Base-by-base conservation (phyloP, 352 stramenopile genomes). In the Pythium periplocum region DNA sequence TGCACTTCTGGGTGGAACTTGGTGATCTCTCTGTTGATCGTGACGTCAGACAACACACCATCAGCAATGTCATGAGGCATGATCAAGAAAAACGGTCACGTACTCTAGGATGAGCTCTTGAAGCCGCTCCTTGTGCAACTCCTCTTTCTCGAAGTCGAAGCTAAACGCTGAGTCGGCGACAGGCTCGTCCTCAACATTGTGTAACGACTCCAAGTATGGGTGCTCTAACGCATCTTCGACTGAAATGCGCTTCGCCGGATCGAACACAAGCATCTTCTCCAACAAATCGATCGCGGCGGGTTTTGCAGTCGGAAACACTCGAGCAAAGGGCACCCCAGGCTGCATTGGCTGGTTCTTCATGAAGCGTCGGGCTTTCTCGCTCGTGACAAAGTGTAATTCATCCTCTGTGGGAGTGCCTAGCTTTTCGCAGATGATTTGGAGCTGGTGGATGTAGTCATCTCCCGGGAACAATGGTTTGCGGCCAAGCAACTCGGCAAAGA, bases 361-460 rank as follows among this genome's bases (percentile, higher is more conserved):
- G 63, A 94, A 94, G 1, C 81, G 74, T 35, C 73, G 79, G 11
- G 86, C 83, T 57, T 85, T 93, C 41, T 98, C 84, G 55, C 88
- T 97, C 35, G 86, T 95, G 45, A 98, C 84, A 60, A 97, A 97
- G 56, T 94, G 74, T 26, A 97, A 57, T 35, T 97, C 90, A 0
- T 85, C 83, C 45, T 98, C 78, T 32, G 66, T 68, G 8, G 87
- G 86, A 41, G 84, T 95, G 37, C 90, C 90, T 37, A 97, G 76
- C 53, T 95, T 93, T 53, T 96, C 86, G 58, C 82, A 94, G 53
- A 98, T 98, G 64, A 98, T 93, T 71, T 97, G 86, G 45, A 99
- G 92, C 73, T 99, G 97, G 71, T 99, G 92, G 70, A 99, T 99
- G 71, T 99, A 99, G 71, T 99, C 96, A 51, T 99, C 93, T 1